A percentile compares a stretch with the other conserved stretches of the same genome.
These are phyloP conservation scores for Clathrospora elynae DNA, from an alignment of 2,329 filamentous ascomycete species.

Conservation along the genomic window DNA sequence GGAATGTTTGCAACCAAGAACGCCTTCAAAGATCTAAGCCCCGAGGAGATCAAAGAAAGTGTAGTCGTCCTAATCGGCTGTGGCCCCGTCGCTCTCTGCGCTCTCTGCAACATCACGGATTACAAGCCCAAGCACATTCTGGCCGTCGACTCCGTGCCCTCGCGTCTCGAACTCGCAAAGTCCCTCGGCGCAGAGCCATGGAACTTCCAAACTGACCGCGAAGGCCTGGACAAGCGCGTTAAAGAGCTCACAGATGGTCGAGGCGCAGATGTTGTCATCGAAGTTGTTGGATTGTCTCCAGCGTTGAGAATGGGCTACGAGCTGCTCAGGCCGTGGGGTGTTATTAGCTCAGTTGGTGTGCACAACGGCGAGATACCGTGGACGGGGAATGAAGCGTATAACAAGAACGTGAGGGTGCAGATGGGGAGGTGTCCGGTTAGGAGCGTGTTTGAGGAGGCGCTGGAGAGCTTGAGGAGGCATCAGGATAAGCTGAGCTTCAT, in stretches of 20 bases:
- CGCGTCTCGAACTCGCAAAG: conserved; percentile 73
- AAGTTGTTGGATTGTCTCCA: conserved; percentile 56
- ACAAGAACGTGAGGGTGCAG: conserved; percentile 57
- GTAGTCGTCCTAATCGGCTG: conserved; percentile 83
- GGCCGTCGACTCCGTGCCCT: conserved; percentile 78
- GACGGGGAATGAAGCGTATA: conserved; percentile 56
- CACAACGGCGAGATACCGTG: conserved; percentile 57
- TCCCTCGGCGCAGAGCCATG: conserved; percentile 79
- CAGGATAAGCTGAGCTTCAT: conserved; percentile 59
- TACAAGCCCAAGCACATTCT: conserved; percentile 76
- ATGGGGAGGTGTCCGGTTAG: conserved; percentile 59
- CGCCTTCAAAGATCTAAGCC: conserved; percentile 68
- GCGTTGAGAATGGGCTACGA: conserved; percentile 57
- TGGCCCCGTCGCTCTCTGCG: conserved; percentile 79
- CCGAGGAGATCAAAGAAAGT: conserved; percentile 65
- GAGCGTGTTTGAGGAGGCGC: conserved; percentile 55
- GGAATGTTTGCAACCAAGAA: conserved; percentile 84
- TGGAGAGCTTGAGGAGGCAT: conserved; percentile 54
- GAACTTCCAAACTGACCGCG: conserved; percentile 72
- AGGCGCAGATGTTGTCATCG: conserved; percentile 81
- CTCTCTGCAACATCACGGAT: conserved; percentile 76
- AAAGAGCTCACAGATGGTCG: conserved; percentile 76
- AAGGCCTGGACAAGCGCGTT: conserved; percentile 69
- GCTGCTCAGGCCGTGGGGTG: conserved; percentile 56
- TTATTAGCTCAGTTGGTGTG: conserved; percentile 56